phyloP scores from a whole-genome alignment of 83 land plant genomes.

The Picea abies region DNA sequence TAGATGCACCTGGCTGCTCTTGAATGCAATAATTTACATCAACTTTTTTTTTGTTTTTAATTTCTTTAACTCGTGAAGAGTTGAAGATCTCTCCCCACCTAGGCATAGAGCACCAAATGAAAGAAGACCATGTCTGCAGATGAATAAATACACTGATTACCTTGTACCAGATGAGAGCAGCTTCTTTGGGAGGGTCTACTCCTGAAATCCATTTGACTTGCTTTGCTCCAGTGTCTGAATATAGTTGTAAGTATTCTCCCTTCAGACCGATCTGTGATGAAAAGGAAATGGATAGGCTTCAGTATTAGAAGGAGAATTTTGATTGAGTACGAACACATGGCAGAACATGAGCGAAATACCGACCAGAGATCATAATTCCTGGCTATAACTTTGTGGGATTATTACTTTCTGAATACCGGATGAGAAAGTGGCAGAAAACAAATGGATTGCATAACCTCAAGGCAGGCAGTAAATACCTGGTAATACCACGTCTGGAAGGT shows the following conservation, averaged over 20 bases:
- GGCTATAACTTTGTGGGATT: background rate
- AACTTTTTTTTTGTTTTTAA: no score
- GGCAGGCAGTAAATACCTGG: background rate
- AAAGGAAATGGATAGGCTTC: background rate
- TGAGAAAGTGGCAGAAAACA: background rate
- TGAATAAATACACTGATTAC: slow-evolving; percentile 10
- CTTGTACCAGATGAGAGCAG: slow-evolving; percentile 34
- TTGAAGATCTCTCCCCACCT: no score
- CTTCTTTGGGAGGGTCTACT: slow-evolving; percentile 15
- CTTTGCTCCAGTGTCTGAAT: slow-evolving; percentile 9
- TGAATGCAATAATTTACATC: background rate
- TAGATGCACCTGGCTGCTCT: background rate
- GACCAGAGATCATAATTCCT: background rate
- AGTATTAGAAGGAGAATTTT: background rate
- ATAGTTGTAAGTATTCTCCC: slow-evolving; percentile 11
- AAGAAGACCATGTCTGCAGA: background rate
- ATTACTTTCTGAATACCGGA: background rate
- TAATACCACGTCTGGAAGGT: slow-evolving; percentile 21
- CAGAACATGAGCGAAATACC: no score
- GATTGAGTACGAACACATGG: no score
- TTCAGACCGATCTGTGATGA: slow-evolving; percentile 11
- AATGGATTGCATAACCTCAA: background rate
- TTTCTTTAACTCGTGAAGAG: no score
- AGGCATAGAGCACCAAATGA: background rate
- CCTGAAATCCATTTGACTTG: slow-evolving; percentile 22